Base-by-base conservation (phyloP, 2,329 filamentous ascomycete genomes). In the Camillea tinctor region DNA sequence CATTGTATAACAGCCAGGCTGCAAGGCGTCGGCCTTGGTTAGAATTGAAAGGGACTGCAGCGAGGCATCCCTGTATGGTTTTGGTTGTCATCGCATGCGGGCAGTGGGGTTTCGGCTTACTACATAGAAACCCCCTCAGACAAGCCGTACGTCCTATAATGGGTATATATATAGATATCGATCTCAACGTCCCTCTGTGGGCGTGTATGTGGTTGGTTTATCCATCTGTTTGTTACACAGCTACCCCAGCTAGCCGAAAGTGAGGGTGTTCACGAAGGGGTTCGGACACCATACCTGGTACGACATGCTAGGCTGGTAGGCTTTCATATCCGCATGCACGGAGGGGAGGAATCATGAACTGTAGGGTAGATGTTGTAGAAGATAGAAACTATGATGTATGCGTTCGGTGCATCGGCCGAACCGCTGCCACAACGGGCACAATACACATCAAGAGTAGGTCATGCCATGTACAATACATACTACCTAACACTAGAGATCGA, bases 1-100 rank as follows among this genome's bases (percentile, higher is more conserved):
- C 50, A 50, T 52, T 58, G 61, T 65, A 62, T 55, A 57, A 62
- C 54, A 48, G 30, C n/a, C 19, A 22, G 21, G 49, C 7, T 19
- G 49, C 49, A 21, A 30, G 51, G 51, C 51, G 23, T 30, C 36
- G 20, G 60, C n/a, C 19, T 26, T 13, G 23, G 20, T 51, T 44
- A 54, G 19, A 55, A 22, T 50, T 40, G 15, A 50, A 48, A 49
- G 44, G 17, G 17, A n/a, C 23, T 7, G 26, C 36, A 22, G 23
- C 9, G 22, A 21, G 26, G 21, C 30, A 49, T n/a, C 36, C 53
- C 30, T n/a, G 19, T 26, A 52, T 21, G n/a, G n/a, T 56, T 30
- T 36, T 21, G 19, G 48, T 51, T 53, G 24, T 30, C 24, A 53
- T 30, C 22, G 51, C 51, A 19, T 30, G 51, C 22, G 51, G 5